Percentiles rank a stretch among this genome's conserved stretches.
Evolutionary conservation across 768 basidiomycete genomes (phyloP).

Genomic region (Bullera alba): DNA sequence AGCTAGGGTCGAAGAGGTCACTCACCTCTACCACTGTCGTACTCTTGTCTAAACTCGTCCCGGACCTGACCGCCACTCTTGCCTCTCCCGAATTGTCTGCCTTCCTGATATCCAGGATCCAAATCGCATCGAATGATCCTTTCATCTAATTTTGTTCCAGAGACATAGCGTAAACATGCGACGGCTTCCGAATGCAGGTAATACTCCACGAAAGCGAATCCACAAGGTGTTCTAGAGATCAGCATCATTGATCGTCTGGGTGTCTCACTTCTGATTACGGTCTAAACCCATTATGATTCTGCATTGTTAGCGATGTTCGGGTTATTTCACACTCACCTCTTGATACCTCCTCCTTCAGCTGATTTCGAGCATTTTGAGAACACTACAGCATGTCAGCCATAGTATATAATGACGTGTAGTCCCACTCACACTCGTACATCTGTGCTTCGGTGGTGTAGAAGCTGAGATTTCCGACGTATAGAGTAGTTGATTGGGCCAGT

Average conservation of each 20-base stretch:
- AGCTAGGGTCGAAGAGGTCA: constrained; percentile 49
- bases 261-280: constrained; percentile 35
- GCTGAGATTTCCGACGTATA: constrained; percentile 65
- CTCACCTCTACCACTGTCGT: constrained; percentile 90
- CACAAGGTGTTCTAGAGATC: constrained; percentile 44
- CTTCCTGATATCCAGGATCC: constrained; percentile 93
- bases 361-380: constrained; percentile 41
- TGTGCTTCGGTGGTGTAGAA: constrained; percentile 42
- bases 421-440: constrained; percentile 42
- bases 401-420: not conserved
- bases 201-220: constrained; percentile 53
- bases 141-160: constrained; percentile 97
- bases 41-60: constrained; percentile 95
- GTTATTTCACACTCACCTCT: constrained; percentile 32
- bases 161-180: constrained; percentile 85
- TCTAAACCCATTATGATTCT: constrained; percentile 46
- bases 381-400: constrained; percentile 16
- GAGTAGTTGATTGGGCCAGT: constrained; percentile 74
- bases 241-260: not conserved
- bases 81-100: constrained; percentile 92
- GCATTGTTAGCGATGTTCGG: not conserved
- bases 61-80: constrained; percentile 87
- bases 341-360: constrained; percentile 43
- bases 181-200: constrained; percentile 91
- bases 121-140: constrained; percentile 96